These are phyloP conservation scores for Pholiota adiposa DNA, from an alignment of 1,284 basidiomycete genomes.

Conservation along the genomic window DNA sequence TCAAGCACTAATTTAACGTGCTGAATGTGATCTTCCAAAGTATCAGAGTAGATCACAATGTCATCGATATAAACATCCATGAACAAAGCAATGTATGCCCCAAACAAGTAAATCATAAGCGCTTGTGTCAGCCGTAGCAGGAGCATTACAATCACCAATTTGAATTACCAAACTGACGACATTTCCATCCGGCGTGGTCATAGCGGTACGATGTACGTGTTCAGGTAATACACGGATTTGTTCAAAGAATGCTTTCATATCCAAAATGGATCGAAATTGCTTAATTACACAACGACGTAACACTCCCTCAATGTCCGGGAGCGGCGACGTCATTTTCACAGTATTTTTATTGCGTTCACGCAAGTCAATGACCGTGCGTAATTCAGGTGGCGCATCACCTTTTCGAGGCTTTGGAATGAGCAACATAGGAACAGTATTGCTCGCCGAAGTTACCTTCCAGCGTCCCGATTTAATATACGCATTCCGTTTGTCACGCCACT, in stretches of 20 bases:
- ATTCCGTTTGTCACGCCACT: conserved; percentile 31
- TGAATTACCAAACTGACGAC: conserved; percentile 14
- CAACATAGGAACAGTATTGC: conserved; percentile 40
- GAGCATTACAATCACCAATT: background rate
- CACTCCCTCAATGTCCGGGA: conserved; percentile 13
- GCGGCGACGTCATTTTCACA: conserved; percentile 14
- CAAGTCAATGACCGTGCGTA: conserved; percentile 29
- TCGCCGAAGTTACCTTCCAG: conserved; percentile 31
- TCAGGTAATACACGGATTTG: background rate
- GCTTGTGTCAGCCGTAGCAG: background rate
- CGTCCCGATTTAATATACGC: conserved; percentile 30
- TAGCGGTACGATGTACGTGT: conserved; percentile 8
- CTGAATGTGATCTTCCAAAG: background rate
- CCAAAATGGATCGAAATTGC: background rate
- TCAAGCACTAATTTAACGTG: conserved; percentile 5
- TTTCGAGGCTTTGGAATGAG: conserved; percentile 32
- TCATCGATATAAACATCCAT: conserved; percentile 17
- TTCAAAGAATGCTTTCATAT: background rate
- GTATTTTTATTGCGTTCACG: conserved; percentile 27
- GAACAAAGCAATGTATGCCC: conserved; percentile 6
- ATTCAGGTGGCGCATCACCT: conserved; percentile 12
- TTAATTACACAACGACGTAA: background rate
- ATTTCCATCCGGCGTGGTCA: conserved; percentile 15
- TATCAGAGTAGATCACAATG: conserved; percentile 15
- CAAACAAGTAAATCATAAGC: background rate